Base-by-base conservation (phyloP, 2,329 filamentous ascomycete genomes). In the Volutella citrinella region DNA sequence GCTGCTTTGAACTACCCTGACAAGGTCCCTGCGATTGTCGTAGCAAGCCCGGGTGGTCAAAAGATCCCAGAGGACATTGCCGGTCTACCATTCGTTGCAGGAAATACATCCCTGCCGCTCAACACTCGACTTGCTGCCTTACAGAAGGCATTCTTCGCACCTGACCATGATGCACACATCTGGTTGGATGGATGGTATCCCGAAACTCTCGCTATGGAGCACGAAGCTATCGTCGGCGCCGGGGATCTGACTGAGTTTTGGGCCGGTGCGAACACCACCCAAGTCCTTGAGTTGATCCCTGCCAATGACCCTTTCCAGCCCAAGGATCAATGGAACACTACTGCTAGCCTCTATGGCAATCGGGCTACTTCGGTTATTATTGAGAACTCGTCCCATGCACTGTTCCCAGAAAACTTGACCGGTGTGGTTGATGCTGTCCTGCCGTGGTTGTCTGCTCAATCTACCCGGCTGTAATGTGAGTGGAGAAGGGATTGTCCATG, bases 111-210 rank as follows among this genome's bases (percentile, higher is more conserved):
- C 11, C 17, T 30, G 28, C 28, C 28, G 17, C 8, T 19, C 10
- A 19, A 12, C 15, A 19, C n/a, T 9, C 28, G 28, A 12, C 28
- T 30, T 19, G 28, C 28, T 13, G 28, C 17, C 13, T 19, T 30
- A 12, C 10, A 30, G 18, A 30, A 30, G 28, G 28, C 14, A 10
- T 30, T 30, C 28, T 30, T 30, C 28, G 15, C 28, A 19, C 10
- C 28, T 8, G 28, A 19, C 11, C 6, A 30, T 13, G 15, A 30
- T 14, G 28, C 16, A 16, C 28, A 14, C 28, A 30, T 30, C 28
- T 30, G 28, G 28, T 19, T 30, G n/a, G 28, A 30, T 30, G 28
- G 28, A 21, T 30, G 28, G 28, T 30, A 30, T 14, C 28, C 28
- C 11, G 19, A 30, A 19, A 30, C 28, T 10, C 28, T 30, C 6